A percentile compares a stretch with the other conserved stretches of the same genome.
Conservation (phyloP, 345 rosid species). For the Raphanus sativus region DNA sequence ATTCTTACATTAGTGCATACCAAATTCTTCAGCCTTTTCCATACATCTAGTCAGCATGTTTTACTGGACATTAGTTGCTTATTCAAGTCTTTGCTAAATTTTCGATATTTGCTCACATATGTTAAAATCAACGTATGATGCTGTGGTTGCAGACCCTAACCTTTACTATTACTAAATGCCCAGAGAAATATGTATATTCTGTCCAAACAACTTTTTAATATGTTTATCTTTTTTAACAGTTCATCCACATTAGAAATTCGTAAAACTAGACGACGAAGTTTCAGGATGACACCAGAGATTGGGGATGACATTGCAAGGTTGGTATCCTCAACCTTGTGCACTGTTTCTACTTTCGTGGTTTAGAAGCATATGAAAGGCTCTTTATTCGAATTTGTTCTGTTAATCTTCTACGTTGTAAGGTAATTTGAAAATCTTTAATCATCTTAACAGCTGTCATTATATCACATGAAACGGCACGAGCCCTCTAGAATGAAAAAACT, state of each 20-base stretch:
- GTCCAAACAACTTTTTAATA: conserved; percentile 15
- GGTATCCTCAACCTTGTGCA: conserved; percentile 30
- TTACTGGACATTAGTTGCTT: conserved; percentile 13
- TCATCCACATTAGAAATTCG: conserved; percentile 76
- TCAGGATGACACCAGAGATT: conserved; percentile 94
- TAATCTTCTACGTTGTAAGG: too few species aligned
- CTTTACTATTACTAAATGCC: background rate
- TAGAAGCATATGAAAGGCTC: conserved; percentile 17
- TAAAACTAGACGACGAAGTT: conserved; percentile 84
- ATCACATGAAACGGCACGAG: conserved; percentile 6
- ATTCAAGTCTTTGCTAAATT: conserved; percentile 8
- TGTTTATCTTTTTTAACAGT: conserved; percentile 63
- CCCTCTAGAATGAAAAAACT: conserved; percentile 13
- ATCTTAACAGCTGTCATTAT: conserved; percentile 7
- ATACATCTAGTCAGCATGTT: conserved; percentile 11
- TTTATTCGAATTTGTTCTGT: conserved; percentile 4
- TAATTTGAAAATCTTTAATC: background rate
- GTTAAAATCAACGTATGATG: background rate
- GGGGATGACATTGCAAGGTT: conserved; percentile 99
- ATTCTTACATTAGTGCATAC: conserved; percentile 18
- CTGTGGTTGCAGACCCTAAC: background rate
- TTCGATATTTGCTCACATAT: background rate
- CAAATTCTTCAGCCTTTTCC: background rate
- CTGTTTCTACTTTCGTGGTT: conserved; percentile 16
- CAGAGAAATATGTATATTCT: conserved; percentile 5